Base-by-base conservation (phyloP, 2,329 filamentous ascomycete species). In the Trichophyton rubrum region DNA sequence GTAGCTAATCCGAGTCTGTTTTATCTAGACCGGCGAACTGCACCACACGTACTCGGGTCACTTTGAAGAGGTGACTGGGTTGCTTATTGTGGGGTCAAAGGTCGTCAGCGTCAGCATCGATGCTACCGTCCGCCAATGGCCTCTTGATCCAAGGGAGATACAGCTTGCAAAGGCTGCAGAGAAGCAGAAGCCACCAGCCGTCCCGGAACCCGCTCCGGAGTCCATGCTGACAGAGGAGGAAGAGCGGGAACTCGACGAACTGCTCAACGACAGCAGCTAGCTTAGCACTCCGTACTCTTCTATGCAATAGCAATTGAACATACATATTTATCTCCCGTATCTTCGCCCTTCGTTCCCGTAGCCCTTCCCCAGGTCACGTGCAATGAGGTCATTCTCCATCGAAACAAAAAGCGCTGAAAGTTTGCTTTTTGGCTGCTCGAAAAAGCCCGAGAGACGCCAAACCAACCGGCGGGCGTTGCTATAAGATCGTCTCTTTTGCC, bases 21-120 rank as follows among this genome's bases (percentile, higher is more conserved):
- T 22, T 43, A 35, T 55, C 70, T 13, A 84, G 63, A 86, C 84
- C 7, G 89, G 89, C 3, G 84, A 86, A 70, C 77, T 95, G 35
- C 82, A 87, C 69, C 88, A 88, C 71, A 81, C 82, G 6, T 85
- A 92, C 63, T 81, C 83, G 41, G 93, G 93, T 0, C 93, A 99
- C 75, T 97, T 84, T 69, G 90, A 99, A 69, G 93, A 97, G 73
- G 86, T 99, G 13, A 96, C 90, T 0, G 89, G 86, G 40, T 74
- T 97, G 49, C 78, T 87, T 1, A 70, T 95, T 57, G 71, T 90
- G 30, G 75, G 72, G 1, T 72, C 72, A 51, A 74, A 70, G 3
- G 76, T 95, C 9, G 84, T 89, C 64, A 96, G 90, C 71, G 88
- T 93, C 60, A 85, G 89, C 65, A 95, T 97, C 66, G 93, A 99